A percentile compares a stretch with the other conserved stretches of the same genome.
Conservation (phyloP, 805 yeast genomes). For the Jamesozyma lodderae region DNA sequence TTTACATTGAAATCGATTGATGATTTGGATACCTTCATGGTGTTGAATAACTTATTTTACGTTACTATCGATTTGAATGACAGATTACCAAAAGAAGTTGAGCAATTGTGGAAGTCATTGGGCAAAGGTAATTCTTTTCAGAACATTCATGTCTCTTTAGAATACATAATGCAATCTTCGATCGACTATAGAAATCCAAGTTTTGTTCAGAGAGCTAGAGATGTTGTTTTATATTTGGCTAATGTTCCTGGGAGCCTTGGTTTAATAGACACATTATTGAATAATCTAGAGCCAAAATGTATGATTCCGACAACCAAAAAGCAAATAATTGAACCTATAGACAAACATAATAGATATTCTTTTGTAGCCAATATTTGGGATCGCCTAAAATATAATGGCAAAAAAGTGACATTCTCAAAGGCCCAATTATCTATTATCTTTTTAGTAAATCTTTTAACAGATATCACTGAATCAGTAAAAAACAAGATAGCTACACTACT, state of each 20-base stretch:
- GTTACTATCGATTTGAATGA: constrained; percentile 73
- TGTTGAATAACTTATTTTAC: constrained; percentile 70
- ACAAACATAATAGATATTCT: constrained; percentile 42
- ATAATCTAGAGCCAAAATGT: constrained; percentile 68
- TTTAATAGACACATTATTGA: constrained; percentile 52
- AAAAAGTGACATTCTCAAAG: constrained; percentile 71
- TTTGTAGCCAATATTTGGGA: constrained; percentile 67
- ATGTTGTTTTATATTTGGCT: constrained; percentile 66
- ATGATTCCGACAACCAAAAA: constrained; percentile 72
- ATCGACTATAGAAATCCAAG: constrained; percentile 59
- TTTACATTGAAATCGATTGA: constrained; percentile 51
- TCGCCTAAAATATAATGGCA: constrained; percentile 43
- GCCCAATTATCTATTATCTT: constrained; percentile 84
- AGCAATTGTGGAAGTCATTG: constrained; percentile 92
- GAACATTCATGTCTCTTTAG: constrained; percentile 66
- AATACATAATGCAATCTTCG: constrained; percentile 59
- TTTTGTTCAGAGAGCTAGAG: constrained; percentile 73
- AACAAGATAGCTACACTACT: constrained; percentile 60
- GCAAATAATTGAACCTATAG: constrained; percentile 25
- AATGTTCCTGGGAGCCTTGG: constrained; percentile 43
- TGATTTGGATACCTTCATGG: constrained; percentile 52
- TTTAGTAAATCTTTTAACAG: constrained; percentile 67
- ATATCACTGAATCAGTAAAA: constrained; percentile 53
- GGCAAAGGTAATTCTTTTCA: constrained; percentile 60
- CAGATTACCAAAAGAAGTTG: constrained; percentile 74